phyloP scores from a whole-genome alignment of 257 asterid species.

The Solanum etuberosum region DNA sequence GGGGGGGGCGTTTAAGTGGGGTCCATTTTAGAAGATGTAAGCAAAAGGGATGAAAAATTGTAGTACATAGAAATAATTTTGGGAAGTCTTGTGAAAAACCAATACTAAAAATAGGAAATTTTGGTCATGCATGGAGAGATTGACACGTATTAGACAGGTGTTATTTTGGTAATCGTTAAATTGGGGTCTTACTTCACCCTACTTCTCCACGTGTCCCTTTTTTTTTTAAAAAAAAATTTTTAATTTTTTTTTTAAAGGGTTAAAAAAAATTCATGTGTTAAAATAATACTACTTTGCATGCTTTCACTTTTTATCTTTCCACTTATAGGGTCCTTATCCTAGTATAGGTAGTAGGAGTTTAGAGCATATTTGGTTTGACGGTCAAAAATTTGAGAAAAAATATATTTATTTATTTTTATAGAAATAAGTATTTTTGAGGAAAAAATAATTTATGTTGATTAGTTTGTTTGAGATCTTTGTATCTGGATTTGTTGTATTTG shows the following conservation, averaged over 20 bases:
- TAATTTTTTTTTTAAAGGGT: not conserved
- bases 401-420: no score
- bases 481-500: no score
- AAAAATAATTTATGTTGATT: not conserved
- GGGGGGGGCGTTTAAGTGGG: not conserved
- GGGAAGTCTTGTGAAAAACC: not conserved
- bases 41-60: not conserved
- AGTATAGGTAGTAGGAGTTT: not conserved
- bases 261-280: not conserved
- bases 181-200: not conserved
- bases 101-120: constrained; percentile 1
- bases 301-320: not conserved
- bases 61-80: not conserved
- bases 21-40: not conserved
- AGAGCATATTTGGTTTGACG: not conserved
- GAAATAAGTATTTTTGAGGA: no score
- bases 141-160: constrained; percentile 55
- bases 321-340: not conserved
- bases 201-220: constrained; percentile 33
- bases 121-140: not conserved
- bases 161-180: not conserved
- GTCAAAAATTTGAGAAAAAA: not conserved
- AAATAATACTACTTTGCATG: not conserved
- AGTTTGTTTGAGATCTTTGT: not conserved
- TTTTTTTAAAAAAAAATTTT: no score